Conservation (phyloP, 495 filamentous ascomycete genomes). For the Chaetomium tenue region DNA sequence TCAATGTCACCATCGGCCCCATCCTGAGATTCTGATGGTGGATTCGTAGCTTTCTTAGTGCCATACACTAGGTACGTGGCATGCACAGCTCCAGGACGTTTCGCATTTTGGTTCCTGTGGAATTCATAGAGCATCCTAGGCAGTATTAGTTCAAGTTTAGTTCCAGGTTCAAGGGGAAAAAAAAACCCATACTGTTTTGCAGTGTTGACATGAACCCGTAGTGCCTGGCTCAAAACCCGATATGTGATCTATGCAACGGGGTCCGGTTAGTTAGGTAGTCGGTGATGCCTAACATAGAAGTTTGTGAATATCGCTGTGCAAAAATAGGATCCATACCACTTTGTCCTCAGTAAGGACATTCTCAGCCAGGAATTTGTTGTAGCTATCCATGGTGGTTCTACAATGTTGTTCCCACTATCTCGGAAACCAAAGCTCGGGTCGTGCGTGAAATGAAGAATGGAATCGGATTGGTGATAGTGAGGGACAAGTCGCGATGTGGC, state of each 20-base stretch:
- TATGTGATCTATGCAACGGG: slow-evolving; percentile 69
- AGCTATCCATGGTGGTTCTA: slow-evolving; percentile 50
- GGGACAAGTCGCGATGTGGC: slow-evolving; percentile 9
- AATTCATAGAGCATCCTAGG: slow-evolving; percentile 89
- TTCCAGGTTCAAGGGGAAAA: background rate
- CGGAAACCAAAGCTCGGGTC: background rate
- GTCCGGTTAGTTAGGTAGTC: slow-evolving; percentile 17
- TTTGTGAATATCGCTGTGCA: background rate
- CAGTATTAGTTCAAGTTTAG: slow-evolving; percentile 1
- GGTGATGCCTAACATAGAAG: too few relatives aligned
- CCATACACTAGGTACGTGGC: slow-evolving; percentile 88
- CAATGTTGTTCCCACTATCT: background rate
- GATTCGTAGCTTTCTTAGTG: slow-evolving; percentile 35
- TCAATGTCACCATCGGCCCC: slow-evolving; percentile 64
- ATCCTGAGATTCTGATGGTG: slow-evolving; percentile 36
- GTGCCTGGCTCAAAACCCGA: slow-evolving; percentile 70
- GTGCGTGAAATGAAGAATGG: background rate
- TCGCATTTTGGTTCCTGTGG: slow-evolving; percentile 71
- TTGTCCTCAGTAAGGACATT: slow-evolving; percentile 74
- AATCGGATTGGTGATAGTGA: background rate
- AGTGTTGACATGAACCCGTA: slow-evolving; percentile 75
- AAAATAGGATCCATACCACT: slow-evolving; percentile 53
- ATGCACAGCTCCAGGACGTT: slow-evolving; percentile 69
- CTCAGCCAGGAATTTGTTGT: slow-evolving; percentile 69
- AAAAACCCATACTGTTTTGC: slow-evolving; percentile 35